A percentile compares a stretch with the other conserved stretches of the same genome.
Conservation (phyloP, 176 grass and related monocot species). For the Tillandsia fasciculata region DNA sequence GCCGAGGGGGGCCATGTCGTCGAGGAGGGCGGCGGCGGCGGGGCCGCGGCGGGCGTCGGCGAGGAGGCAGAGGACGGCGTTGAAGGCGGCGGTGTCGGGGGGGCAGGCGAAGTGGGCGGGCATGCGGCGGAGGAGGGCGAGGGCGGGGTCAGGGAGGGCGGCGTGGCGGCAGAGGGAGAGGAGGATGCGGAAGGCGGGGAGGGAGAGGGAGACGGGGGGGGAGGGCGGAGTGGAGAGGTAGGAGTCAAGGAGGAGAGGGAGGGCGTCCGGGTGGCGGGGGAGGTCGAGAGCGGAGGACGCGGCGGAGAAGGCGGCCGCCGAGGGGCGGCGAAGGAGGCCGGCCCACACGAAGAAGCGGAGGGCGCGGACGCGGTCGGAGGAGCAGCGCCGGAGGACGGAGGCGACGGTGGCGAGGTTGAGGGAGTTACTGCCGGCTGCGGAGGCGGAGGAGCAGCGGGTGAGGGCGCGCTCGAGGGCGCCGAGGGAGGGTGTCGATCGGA, state of each 20-base stretch:
- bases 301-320: slow-evolving; percentile 27
- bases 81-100: slow-evolving; percentile 34
- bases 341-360: slow-evolving; percentile 37
- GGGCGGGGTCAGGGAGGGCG: slow-evolving; percentile 12
- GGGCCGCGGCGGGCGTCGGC: slow-evolving; percentile 9
- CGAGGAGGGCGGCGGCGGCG: slow-evolving; percentile 30
- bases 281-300: slow-evolving; percentile 32
- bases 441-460: slow-evolving; percentile 30
- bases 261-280: slow-evolving; percentile 33
- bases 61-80: slow-evolving; percentile 19
- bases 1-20: slow-evolving; percentile 38
- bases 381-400: slow-evolving; percentile 31
- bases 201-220: slow-evolving; percentile 17
- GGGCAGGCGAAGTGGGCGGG: slow-evolving; percentile 23
- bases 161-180: slow-evolving; percentile 21
- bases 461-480: slow-evolving; percentile 29
- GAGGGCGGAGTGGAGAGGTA: slow-evolving; percentile 28
- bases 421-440: slow-evolving; percentile 17
- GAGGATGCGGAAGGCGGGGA: slow-evolving; percentile 15
- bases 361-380: slow-evolving; percentile 25
- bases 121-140: slow-evolving; percentile 29
- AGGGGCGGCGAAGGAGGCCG: slow-evolving; percentile 33
- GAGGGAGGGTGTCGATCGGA: slow-evolving; percentile 28
- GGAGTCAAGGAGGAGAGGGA: slow-evolving; percentile 36
- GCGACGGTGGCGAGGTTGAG: slow-evolving; percentile 32